Evolutionary conservation across 108 stramenopile genomes (phyloP).

Genomic region (Skeletonema grethae): DNA sequence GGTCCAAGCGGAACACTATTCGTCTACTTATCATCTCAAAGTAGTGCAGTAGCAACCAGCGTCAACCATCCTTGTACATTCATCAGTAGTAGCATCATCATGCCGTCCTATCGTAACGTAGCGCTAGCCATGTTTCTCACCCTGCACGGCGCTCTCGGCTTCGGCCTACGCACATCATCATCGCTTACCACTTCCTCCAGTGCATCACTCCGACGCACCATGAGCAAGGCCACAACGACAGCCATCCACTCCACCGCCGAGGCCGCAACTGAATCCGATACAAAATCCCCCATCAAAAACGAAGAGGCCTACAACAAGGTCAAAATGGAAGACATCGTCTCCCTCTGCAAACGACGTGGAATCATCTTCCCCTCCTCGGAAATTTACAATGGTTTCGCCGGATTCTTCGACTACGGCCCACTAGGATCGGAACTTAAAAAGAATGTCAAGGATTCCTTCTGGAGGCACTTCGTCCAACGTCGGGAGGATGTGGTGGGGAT

Average conservation of each 20-base stretch:
- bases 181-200: background rate
- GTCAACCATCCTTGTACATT: background rate
- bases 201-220: slow-evolving; percentile 13
- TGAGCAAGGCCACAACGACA: slow-evolving; percentile 11
- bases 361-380: slow-evolving; percentile 96
- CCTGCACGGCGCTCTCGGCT: slow-evolving; percentile 24
- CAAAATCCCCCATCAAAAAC: slow-evolving; percentile 22
- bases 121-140: slow-evolving; percentile 46
- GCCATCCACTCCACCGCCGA: slow-evolving; percentile 39
- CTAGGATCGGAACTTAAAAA: slow-evolving; percentile 88
- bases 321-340: slow-evolving; percentile 87
- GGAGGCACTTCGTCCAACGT: slow-evolving; percentile 88
- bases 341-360: slow-evolving; percentile 94
- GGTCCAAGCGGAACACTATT: background rate
- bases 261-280: background rate
- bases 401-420: slow-evolving; percentile 98
- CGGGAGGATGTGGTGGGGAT: slow-evolving; percentile 94
- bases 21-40: background rate
- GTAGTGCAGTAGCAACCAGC: background rate
- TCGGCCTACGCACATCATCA: slow-evolving; percentile 18
- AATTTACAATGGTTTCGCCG: slow-evolving; percentile 96
- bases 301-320: slow-evolving; percentile 42
- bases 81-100: background rate
- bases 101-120: slow-evolving; percentile 16
- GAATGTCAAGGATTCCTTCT: slow-evolving; percentile 93